phyloP scores from a whole-genome alignment of 2,329 filamentous ascomycete genomes.

The Aspergillus arachidicola region DNA sequence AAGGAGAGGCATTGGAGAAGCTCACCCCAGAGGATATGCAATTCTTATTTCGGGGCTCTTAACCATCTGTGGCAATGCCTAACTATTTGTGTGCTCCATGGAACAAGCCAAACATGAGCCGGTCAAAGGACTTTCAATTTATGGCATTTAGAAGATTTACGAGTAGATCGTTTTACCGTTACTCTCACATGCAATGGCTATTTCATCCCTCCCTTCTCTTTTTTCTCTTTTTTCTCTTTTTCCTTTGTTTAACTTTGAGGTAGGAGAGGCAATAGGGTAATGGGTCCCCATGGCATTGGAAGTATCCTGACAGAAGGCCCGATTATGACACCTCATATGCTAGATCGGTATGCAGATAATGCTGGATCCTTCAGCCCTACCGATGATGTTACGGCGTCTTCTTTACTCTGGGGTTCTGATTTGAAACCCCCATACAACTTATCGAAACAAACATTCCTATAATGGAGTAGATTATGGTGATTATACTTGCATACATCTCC shows the following conservation, averaged over 20 bases:
- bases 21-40: conserved; percentile 90
- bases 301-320: not conserved
- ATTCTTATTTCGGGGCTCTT: conserved; percentile 81
- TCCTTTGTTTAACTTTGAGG: not conserved
- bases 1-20: conserved; percentile 81
- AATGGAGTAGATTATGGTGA: not conserved
- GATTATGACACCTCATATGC: not conserved
- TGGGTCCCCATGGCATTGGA: too few relatives aligned
- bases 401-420: not conserved
- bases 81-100: not conserved
- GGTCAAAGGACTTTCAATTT: not conserved
- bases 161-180: not conserved
- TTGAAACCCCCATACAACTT: not conserved
- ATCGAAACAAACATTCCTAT: not conserved
- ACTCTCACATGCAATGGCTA: not conserved
- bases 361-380: not conserved
- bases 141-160: not conserved
- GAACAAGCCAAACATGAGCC: not conserved
- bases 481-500: not conserved
- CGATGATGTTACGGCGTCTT: not conserved
- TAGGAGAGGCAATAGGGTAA: not conserved
- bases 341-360: not conserved
- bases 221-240: not conserved
- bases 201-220: not conserved
- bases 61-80: not conserved